Conservation (phyloP, 164 flowering plant genomes). For the Tetracentron sinense region DNA sequence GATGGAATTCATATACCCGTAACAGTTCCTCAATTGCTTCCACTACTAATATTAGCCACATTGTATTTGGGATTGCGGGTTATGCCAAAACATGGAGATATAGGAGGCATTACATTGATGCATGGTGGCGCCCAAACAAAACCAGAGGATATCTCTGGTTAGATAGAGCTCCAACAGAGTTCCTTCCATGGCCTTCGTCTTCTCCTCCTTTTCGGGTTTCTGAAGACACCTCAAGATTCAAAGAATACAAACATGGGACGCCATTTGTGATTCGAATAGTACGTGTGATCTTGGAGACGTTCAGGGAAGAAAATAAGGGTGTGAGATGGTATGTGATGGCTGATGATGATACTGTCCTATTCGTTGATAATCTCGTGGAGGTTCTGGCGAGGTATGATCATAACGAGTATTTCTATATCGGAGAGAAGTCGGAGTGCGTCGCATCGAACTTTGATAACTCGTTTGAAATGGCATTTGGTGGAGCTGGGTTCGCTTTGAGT, state of each 20-base stretch:
- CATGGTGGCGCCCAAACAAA: conserved; percentile 60
- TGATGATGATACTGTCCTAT: conserved; percentile 59
- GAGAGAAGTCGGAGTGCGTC: conserved; percentile 42
- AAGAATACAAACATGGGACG: conserved; percentile 21
- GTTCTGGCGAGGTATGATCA: conserved; percentile 50
- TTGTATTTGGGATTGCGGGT: conserved; percentile 47
- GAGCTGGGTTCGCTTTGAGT: conserved; percentile 65
- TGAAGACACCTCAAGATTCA: conserved; percentile 24
- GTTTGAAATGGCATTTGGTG: conserved; percentile 65
- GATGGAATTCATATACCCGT: neutral
- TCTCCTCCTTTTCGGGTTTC: conserved; percentile 46
- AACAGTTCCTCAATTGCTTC: neutral
- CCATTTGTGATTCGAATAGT: conserved; percentile 26
- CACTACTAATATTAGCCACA: conserved; percentile 44
- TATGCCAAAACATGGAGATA: conserved; percentile 33
- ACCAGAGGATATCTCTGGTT: conserved; percentile 48
- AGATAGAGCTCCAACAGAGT: conserved; percentile 33
- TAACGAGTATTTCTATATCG: conserved; percentile 51
- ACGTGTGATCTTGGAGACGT: conserved; percentile 40
- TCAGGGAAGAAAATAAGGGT: conserved; percentile 25
- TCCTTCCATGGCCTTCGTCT: conserved; percentile 45
- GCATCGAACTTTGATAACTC: conserved; percentile 38
- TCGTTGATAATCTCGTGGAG: conserved; percentile 48
- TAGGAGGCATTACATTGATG: conserved; percentile 28
- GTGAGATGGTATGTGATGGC: conserved; percentile 57